A percentile compares a stretch with the other conserved stretches of the same genome.
These are phyloP conservation scores for Boletales sp. DNA, from an alignment of 768 basidiomycete genomes.

Conservation along the genomic window DNA sequence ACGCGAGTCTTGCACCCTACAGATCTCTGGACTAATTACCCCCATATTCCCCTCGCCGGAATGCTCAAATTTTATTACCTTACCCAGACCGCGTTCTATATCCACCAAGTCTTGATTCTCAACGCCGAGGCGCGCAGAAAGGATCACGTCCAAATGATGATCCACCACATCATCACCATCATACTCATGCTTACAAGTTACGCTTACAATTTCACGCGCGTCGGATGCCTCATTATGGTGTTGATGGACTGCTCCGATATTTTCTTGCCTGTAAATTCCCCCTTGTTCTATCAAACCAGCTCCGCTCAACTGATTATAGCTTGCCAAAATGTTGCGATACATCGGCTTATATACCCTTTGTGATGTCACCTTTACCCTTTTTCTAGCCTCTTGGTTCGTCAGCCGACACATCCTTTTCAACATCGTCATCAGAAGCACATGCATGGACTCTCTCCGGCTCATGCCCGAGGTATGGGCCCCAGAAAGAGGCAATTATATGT, in stretches of 20 bases:
- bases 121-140: conserved; percentile 90
- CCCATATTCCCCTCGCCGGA: conserved; percentile 75
- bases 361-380: conserved; percentile 74
- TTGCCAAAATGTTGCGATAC: conserved; percentile 94
- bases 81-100: conserved; percentile 81
- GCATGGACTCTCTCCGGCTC: conserved; percentile 46
- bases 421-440: conserved; percentile 61
- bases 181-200: conserved; percentile 76
- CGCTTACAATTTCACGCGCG: conserved; percentile 77
- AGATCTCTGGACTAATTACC: conserved; percentile 77
- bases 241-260: conserved; percentile 96
- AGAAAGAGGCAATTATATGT: conserved; percentile 53
- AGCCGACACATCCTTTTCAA: conserved; percentile 85
- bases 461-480: conserved; percentile 59
- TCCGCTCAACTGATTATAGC: conserved; percentile 37
- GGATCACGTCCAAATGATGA: conserved; percentile 95
- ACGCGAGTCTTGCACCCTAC: conserved; percentile 59
- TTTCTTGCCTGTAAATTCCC: conserved; percentile 72
- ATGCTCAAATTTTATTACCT: conserved; percentile 90
- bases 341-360: conserved; percentile 61
- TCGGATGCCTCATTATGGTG: conserved; percentile 86
- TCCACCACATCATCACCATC: conserved; percentile 90
- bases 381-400: conserved; percentile 87
- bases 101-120: conserved; percentile 87
- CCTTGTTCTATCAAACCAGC: background rate